Evolutionary conservation across 306 rosid genomes (phyloP).

Genomic region (Rubus parviflorus): DNA sequence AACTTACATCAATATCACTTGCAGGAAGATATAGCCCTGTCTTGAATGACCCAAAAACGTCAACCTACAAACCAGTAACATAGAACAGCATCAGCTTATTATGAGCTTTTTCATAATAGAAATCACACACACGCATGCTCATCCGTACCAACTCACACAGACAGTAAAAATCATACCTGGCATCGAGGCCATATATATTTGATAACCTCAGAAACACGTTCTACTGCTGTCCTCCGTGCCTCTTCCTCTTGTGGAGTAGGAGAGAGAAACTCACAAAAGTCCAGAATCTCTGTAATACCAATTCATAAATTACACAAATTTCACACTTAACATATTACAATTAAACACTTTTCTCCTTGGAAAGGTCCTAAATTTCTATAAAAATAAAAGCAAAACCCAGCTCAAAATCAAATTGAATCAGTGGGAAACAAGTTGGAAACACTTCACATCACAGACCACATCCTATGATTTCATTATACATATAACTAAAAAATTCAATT

Average conservation of each 20-base stretch:
- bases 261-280: conserved; percentile 86
- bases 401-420: background rate
- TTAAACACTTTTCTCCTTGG: background rate
- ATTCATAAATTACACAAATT: conserved; percentile 6
- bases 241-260: conserved; percentile 82
- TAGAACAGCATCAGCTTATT: background rate
- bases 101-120: background rate
- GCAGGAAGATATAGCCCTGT: conserved; percentile 95
- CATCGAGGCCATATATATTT: conserved; percentile 91
- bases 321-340: background rate
- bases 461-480: background rate
- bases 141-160: background rate
- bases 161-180: conserved; percentile 45
- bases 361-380: background rate
- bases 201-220: conserved; percentile 67
- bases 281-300: conserved; percentile 66
- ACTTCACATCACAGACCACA: background rate
- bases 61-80: conserved; percentile 59
- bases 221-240: conserved; percentile 61
- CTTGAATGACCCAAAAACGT: conserved; percentile 91
- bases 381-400: background rate
- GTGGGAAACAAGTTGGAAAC: background rate
- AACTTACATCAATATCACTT: conserved; percentile 89
- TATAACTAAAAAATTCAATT: background rate
- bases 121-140: background rate